These are phyloP conservation scores for Populus hybrid DNA, from an alignment of 441 rosid species.

Conservation along the genomic window DNA sequence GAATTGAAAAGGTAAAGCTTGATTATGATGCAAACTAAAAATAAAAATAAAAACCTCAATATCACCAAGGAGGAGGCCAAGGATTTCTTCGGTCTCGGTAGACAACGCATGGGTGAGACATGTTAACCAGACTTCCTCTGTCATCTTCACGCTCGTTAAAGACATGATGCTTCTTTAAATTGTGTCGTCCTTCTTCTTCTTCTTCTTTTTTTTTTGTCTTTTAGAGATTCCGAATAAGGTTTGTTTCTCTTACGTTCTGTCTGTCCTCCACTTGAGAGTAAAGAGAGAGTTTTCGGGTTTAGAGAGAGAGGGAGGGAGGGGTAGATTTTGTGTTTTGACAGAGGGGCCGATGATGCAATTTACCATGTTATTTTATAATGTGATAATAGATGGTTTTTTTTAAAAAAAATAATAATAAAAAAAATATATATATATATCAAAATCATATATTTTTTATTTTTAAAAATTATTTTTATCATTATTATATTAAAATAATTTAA, in stretches of 20 bases:
- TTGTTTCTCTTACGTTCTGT: neutral
- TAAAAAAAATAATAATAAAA: too few species aligned
- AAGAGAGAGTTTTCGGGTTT: neutral
- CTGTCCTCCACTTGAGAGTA: neutral
- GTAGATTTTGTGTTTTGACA: neutral
- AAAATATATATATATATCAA: too few species aligned
- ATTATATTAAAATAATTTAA: too few species aligned
- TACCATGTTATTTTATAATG: too few species aligned
- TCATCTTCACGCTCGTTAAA: constrained; percentile 71
- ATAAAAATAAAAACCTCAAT: constrained; percentile 51
- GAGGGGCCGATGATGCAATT: neutral
- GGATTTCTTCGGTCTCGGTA: constrained; percentile 96
- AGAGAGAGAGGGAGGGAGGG: neutral
- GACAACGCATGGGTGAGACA: constrained; percentile 95
- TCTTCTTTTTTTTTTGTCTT: too few species aligned
- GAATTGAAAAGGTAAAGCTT: neutral
- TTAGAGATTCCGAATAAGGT: neutral
- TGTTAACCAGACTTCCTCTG: constrained; percentile 93
- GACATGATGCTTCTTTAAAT: constrained; percentile 42
- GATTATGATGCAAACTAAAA: neutral
- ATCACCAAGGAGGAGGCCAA: constrained; percentile 99
- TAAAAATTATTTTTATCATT: too few species aligned
- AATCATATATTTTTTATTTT: too few species aligned
- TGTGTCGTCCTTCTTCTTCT: neutral
- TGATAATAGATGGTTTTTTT: too few species aligned